phyloP scores from a whole-genome alignment of 495 filamentous ascomycete genomes.

The Evansstolkia leycettana region DNA sequence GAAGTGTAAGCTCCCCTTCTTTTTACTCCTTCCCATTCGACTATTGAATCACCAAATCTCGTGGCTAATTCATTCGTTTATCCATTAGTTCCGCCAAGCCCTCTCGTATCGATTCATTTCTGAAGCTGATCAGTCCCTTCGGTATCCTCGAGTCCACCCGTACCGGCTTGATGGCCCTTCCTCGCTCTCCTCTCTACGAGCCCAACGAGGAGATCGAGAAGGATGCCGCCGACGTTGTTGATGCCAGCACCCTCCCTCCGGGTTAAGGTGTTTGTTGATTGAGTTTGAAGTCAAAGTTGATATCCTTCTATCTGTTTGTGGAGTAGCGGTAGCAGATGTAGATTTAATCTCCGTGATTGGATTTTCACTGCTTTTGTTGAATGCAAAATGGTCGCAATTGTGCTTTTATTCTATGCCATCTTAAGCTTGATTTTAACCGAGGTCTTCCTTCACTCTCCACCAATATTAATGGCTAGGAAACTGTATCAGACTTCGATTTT shows the following conservation, averaged over 20 bases:
- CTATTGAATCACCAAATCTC: background rate
- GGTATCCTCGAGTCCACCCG: constrained; percentile 91
- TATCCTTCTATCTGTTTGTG: no score
- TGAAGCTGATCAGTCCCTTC: constrained; percentile 92
- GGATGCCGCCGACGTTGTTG: constrained; percentile 86
- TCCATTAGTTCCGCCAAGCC: constrained; percentile 74
- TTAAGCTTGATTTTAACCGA: no score
- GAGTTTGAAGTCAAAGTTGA: background rate
- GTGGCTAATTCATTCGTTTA: constrained; percentile 1
- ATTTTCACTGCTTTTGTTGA: no score
- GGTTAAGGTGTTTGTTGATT: constrained; percentile 46
- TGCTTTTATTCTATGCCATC: no score
- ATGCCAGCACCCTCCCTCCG: constrained; percentile 82
- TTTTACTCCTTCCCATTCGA: background rate
- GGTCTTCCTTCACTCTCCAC: no score
- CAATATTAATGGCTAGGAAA: no score
- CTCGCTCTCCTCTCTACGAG: constrained; percentile 75
- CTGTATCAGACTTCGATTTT: no score
- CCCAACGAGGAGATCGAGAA: constrained; percentile 59
- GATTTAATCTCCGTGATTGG: no score
- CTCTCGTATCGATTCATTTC: constrained; percentile 85
- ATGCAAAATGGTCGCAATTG: no score
- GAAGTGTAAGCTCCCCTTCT: constrained; percentile 59
- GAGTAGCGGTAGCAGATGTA: no score
- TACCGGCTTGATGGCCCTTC: constrained; percentile 92